phyloP scores from a whole-genome alignment of 2,329 filamentous ascomycete species.

The Pyrenochaeta sp. region DNA sequence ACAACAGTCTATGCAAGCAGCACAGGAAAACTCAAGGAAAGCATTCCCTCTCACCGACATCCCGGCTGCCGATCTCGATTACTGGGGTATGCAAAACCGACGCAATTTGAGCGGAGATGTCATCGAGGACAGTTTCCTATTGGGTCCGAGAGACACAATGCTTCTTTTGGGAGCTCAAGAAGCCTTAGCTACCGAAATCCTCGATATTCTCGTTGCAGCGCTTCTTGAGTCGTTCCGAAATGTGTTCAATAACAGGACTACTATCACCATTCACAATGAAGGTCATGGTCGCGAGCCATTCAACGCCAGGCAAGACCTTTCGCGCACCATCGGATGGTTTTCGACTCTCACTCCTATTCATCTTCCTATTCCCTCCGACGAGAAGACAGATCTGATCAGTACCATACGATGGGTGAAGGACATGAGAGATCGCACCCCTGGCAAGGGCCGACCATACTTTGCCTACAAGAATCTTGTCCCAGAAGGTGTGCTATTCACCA shows the following conservation, averaged over 20 bases:
- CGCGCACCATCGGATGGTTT: slow-evolving; percentile 61
- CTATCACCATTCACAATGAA: slow-evolving; percentile 57
- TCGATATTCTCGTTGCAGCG: slow-evolving; percentile 47
- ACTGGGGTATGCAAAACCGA: slow-evolving; percentile 49
- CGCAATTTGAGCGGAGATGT: slow-evolving; percentile 45
- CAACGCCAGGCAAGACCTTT: slow-evolving; percentile 55
- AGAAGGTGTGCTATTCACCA: too few relatives aligned
- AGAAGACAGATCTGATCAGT: slow-evolving; percentile 38
- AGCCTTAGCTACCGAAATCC: slow-evolving; percentile 43
- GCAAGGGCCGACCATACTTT: slow-evolving; percentile 44
- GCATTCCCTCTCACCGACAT: slow-evolving; percentile 37
- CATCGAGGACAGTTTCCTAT: slow-evolving; percentile 37
- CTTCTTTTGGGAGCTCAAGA: slow-evolving; percentile 42
- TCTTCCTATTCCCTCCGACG: slow-evolving; percentile 30
- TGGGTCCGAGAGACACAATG: slow-evolving; percentile 43
- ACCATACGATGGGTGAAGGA: slow-evolving; percentile 45
- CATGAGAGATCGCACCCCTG: slow-evolving; percentile 37
- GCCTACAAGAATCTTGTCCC: slow-evolving; percentile 34
- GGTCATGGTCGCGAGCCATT: slow-evolving; percentile 58
- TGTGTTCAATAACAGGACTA: slow-evolving; percentile 50
- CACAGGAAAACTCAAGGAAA: slow-evolving; percentile 28
- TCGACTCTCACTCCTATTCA: slow-evolving; percentile 49
- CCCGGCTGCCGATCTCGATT: slow-evolving; percentile 36
- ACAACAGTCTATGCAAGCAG: slow-evolving; percentile 40
- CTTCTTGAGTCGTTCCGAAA: slow-evolving; percentile 53